Conservation (phyloP, 148 eudicot species). For the Mesembryanthemum crystallinum region DNA sequence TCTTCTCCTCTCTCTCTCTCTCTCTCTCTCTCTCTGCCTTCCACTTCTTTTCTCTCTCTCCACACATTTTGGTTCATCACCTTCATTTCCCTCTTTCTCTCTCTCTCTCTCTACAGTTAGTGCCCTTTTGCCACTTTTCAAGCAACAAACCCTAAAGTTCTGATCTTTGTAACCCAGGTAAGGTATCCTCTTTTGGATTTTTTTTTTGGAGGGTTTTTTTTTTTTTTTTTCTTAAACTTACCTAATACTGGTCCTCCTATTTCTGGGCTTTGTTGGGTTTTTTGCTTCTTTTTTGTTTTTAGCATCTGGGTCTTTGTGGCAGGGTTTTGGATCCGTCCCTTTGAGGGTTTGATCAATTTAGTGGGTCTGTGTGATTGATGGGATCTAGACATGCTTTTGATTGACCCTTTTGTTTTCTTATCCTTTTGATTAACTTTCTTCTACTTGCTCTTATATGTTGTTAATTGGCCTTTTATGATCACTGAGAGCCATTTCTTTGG, state of each 20-base stretch:
- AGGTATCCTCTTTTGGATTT: slow-evolving; percentile 32
- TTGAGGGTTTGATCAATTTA: slow-evolving; percentile 38
- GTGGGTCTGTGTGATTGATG: slow-evolving; percentile 42
- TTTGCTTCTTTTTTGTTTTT: slow-evolving; percentile 31
- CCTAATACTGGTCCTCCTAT: slow-evolving; percentile 33
- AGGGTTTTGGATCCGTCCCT: slow-evolving; percentile 31
- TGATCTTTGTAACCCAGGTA: slow-evolving; percentile 42
- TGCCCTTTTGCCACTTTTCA: slow-evolving; percentile 22
- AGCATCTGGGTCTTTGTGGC: slow-evolving; percentile 36
- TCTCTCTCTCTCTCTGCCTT: not conserved
- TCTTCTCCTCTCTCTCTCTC: too few species aligned
- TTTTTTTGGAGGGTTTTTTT: not conserved
- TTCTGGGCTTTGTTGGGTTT: slow-evolving; percentile 39
- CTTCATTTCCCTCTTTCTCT: slow-evolving; percentile 9
- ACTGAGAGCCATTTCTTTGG: slow-evolving; percentile 4
- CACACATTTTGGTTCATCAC: slow-evolving; percentile 22
- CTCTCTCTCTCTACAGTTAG: slow-evolving; percentile 20
- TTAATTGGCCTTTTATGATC: slow-evolving; percentile 34
- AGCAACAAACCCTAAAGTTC: slow-evolving; percentile 46
- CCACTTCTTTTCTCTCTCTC: slow-evolving; percentile 24
- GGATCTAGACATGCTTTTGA: slow-evolving; percentile 51
- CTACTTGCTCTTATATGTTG: slow-evolving; percentile 36
- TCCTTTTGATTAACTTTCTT: slow-evolving; percentile 24
- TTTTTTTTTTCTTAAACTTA: not conserved
- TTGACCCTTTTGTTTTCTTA: slow-evolving; percentile 34